phyloP scores from a whole-genome alignment of 2,329 filamentous ascomycete genomes.

The Fusarium graminum region DNA sequence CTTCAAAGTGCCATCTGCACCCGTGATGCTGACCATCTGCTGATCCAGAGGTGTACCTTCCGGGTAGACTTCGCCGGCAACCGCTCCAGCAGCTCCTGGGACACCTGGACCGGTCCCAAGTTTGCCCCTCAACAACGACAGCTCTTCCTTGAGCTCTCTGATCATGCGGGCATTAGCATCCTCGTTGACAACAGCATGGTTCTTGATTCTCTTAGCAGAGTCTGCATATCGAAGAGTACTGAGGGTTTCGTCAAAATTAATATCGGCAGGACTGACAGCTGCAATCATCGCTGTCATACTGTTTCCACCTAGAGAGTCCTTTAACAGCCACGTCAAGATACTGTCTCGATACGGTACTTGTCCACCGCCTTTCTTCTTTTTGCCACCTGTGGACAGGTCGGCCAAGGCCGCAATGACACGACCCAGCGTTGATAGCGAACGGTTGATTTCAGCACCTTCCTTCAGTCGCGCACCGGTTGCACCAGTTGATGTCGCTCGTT shows the following conservation, averaged over 20 bases:
- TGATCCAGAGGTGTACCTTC: slow-evolving; percentile 93
- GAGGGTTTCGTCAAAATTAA: slow-evolving; percentile 98
- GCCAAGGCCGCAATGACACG: slow-evolving; percentile 97
- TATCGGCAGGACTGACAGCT: slow-evolving; percentile 96
- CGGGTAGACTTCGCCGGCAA: slow-evolving; percentile 86
- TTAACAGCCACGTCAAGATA: slow-evolving; percentile 94
- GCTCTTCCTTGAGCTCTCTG: slow-evolving; percentile 94
- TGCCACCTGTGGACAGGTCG: slow-evolving; percentile 87
- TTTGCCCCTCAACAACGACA: slow-evolving; percentile 87
- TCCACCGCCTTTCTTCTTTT: slow-evolving; percentile 76
- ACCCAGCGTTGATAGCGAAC: slow-evolving; percentile 93
- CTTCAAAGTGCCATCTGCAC: slow-evolving; percentile 86
- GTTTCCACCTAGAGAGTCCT: slow-evolving; percentile 97
- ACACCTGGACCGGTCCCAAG: slow-evolving; percentile 69
- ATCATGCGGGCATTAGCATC: slow-evolving; percentile 99
- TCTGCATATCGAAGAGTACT: slow-evolving; percentile 97
- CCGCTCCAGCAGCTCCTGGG: slow-evolving; percentile 63
- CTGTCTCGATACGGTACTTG: slow-evolving; percentile 98
- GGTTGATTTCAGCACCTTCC: slow-evolving; percentile 98
- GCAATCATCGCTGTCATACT: slow-evolving; percentile 99
- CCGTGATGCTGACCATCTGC: slow-evolving; percentile 95
- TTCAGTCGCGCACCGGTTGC: slow-evolving; percentile 95
- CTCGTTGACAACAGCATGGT: slow-evolving; percentile 98
- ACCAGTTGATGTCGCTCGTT: slow-evolving; percentile 96
- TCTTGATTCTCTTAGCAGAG: slow-evolving; percentile 99